A percentile compares a stretch with the other conserved stretches of the same genome.
Conservation (phyloP, 2,329 filamentous ascomycete species). For the Neurospora sp. region DNA sequence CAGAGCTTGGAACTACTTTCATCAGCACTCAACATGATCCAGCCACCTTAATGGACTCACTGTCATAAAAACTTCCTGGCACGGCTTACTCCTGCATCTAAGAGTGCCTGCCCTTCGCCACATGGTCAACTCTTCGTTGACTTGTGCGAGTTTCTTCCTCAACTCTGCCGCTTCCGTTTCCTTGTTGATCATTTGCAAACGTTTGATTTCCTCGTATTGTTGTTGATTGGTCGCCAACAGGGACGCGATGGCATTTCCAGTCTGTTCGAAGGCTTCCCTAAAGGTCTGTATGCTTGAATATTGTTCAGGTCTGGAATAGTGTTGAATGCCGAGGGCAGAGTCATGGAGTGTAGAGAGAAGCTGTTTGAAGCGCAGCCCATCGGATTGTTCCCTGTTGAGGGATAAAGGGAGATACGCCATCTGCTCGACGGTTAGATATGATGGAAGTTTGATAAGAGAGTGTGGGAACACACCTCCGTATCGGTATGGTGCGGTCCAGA, state of each 20-base stretch:
- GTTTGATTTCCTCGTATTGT: neutral
- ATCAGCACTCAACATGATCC: neutral
- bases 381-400: neutral
- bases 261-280: neutral
- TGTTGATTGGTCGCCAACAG: neutral
- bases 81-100: neutral
- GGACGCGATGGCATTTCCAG: neutral
- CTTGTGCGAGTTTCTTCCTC: neutral
- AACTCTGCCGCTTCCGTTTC: neutral
- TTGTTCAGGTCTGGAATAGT: neutral
- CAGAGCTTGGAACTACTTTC: neutral
- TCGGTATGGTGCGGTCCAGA: neutral
- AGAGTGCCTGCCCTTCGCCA: neutral
- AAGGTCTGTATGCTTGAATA: neutral
- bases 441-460: neutral
- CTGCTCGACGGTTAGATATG: neutral
- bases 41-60: neutral
- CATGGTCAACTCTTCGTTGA: neutral
- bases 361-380: neutral
- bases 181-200: neutral
- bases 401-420: neutral
- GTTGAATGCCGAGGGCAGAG: neutral
- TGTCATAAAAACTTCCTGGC: neutral
- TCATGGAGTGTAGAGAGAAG: neutral
- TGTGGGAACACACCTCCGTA: neutral